Conservation (phyloP, 73 alveolate species). For the Uronychia binucleata region DNA sequence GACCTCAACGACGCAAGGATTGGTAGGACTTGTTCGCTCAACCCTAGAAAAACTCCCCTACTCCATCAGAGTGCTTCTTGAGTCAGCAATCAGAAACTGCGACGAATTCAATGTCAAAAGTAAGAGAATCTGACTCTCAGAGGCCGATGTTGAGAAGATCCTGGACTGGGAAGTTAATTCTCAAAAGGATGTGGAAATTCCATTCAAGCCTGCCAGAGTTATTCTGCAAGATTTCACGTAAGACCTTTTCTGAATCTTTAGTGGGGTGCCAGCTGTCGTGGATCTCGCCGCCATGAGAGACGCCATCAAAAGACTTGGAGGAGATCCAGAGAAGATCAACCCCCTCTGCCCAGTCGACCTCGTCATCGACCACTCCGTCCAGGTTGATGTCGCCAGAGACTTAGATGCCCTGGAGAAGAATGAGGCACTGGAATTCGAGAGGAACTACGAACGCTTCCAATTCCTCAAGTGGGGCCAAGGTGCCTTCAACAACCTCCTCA, state of each 20-base stretch:
- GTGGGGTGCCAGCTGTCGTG: constrained; percentile 92
- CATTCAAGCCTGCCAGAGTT: constrained; percentile 95
- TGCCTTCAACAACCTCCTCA: constrained; percentile 83
- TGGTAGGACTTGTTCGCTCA: constrained; percentile 49
- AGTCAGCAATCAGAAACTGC: constrained; percentile 90
- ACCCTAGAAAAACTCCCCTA: constrained; percentile 78
- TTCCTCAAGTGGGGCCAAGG: constrained; percentile 93
- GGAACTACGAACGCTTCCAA: constrained; percentile 86
- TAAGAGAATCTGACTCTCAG: constrained; percentile 4
- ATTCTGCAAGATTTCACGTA: constrained; percentile 90
- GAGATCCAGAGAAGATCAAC: constrained; percentile 81
- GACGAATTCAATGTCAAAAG: constrained; percentile 77
- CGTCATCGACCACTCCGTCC: constrained; percentile 92
- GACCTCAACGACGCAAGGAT: neutral
- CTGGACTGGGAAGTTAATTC: constrained; percentile 62
- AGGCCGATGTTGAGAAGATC: constrained; percentile 59
- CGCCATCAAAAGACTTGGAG: constrained; percentile 81
- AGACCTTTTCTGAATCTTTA: neutral
- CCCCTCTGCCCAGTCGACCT: constrained; percentile 89
- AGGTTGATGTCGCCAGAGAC: constrained; percentile 66
- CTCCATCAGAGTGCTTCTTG: constrained; percentile 85
- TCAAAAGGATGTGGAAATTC: constrained; percentile 78
- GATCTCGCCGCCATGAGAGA: constrained; percentile 95
- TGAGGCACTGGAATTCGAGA: constrained; percentile 83
- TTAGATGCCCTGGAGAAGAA: constrained; percentile 68